phyloP scores from a whole-genome alignment of 73 alveolate species.

The Effrenium voratum region DNA sequence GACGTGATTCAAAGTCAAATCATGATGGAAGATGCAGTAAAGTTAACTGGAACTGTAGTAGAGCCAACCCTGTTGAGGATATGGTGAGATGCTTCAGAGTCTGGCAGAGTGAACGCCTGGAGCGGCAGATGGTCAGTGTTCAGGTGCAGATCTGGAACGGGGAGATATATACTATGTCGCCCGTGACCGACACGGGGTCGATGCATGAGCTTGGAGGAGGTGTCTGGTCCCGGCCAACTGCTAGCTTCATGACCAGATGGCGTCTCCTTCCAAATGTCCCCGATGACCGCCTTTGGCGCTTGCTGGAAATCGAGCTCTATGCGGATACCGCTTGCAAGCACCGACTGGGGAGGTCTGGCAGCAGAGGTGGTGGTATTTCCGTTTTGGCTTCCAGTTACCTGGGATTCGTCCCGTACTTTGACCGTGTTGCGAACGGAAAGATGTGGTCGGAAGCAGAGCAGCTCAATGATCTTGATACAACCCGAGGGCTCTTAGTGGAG shows the following conservation, averaged over 20 bases:
- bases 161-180: conserved; percentile 55
- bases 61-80: neutral
- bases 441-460: conserved; percentile 65
- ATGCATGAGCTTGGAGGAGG: conserved; percentile 79
- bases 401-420: conserved; percentile 59
- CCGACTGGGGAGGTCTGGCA: conserved; percentile 27
- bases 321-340: conserved; percentile 33
- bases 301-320: conserved; percentile 6
- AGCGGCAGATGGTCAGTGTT: conserved; percentile 77
- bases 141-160: conserved; percentile 90
- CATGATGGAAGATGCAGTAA: too few relatives aligned
- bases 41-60: too few relatives aligned
- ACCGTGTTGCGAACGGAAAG: neutral
- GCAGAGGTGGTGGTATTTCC: conserved; percentile 46
- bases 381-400: conserved; percentile 43
- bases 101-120: conserved; percentile 72
- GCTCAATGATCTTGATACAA: neutral
- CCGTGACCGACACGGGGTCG: neutral
- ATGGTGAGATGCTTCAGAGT: conserved; percentile 71
- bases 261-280: conserved; percentile 30
- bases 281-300: conserved; percentile 6
- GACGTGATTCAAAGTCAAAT: too few relatives aligned
- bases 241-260: conserved; percentile 81
- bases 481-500: conserved; percentile 16
- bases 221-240: conserved; percentile 66